Conservation (phyloP, 2,329 filamentous ascomycete species). For the Penicillium sp. region DNA sequence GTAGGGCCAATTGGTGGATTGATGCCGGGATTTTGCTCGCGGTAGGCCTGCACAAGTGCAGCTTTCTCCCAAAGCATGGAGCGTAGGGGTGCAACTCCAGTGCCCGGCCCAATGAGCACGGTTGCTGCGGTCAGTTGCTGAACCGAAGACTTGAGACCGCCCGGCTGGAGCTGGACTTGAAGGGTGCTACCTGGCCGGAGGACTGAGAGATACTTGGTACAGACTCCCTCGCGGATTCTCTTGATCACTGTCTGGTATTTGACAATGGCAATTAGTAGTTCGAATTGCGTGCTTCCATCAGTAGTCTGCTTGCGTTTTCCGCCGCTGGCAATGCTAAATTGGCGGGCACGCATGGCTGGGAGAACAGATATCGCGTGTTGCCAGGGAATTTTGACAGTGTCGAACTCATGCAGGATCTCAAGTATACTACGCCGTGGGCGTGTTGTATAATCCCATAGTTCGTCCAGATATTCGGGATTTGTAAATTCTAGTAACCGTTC, state of each 20-base stretch:
- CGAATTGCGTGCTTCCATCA: slow-evolving; percentile 53
- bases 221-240: slow-evolving; percentile 79
- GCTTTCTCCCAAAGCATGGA: slow-evolving; percentile 75
- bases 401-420: slow-evolving; percentile 88
- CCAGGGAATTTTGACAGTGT: slow-evolving; percentile 76
- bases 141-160: slow-evolving; percentile 50
- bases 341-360: slow-evolving; percentile 78
- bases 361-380: slow-evolving; percentile 69
- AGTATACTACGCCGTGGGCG: slow-evolving; percentile 85
- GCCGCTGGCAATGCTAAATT: slow-evolving; percentile 88
- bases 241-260: slow-evolving; percentile 87
- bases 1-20: slow-evolving; percentile 43
- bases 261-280: slow-evolving; percentile 81
- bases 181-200: slow-evolving; percentile 60
- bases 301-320: slow-evolving; percentile 47
- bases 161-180: slow-evolving; percentile 56
- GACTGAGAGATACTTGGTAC: slow-evolving; percentile 76
- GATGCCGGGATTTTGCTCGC: slow-evolving; percentile 27
- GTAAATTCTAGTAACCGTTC: slow-evolving; percentile 82
- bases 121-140: slow-evolving; percentile 57
- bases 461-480: slow-evolving; percentile 75
- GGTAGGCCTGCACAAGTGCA: slow-evolving; percentile 34
- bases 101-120: slow-evolving; percentile 79
- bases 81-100: slow-evolving; percentile 80
- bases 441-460: slow-evolving; percentile 94